These are phyloP conservation scores for Alternaria tenuissima DNA, from an alignment of 2,329 filamentous ascomycete species.

Conservation along the genomic window DNA sequence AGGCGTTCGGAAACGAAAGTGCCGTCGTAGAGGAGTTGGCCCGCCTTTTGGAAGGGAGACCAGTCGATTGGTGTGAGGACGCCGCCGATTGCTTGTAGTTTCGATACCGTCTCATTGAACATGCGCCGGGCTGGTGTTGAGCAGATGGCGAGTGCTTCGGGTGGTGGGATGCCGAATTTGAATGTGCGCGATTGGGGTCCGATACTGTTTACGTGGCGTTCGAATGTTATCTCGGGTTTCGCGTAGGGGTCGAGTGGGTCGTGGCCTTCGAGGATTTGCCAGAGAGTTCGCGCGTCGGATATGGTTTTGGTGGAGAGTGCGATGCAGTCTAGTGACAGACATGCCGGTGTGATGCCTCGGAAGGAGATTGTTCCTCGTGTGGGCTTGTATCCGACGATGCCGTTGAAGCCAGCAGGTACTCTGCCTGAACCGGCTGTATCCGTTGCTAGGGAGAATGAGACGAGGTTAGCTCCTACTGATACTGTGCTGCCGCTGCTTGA, in stretches of 20 bases:
- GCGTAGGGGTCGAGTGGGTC: constrained; percentile 63
- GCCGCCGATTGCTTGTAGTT: constrained; percentile 40
- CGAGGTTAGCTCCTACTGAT: constrained; percentile 61
- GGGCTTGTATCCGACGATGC: constrained; percentile 61
- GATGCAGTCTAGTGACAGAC: constrained; percentile 65
- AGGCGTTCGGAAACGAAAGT: constrained; percentile 66
- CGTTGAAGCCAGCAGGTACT: constrained; percentile 64
- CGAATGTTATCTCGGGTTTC: constrained; percentile 50
- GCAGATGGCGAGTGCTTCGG: constrained; percentile 54
- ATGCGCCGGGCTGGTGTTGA: constrained; percentile 50
- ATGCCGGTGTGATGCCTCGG: constrained; percentile 63
- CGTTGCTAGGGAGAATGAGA: constrained; percentile 65
- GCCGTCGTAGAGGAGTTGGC: constrained; percentile 64
- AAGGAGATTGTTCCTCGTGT: constrained; percentile 63
- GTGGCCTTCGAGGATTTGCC: constrained; percentile 57
- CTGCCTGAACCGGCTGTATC: constrained; percentile 65
- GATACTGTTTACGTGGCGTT: constrained; percentile 47
- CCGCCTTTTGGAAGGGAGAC: constrained; percentile 60
- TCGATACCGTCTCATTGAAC: constrained; percentile 42
- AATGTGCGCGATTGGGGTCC: constrained; percentile 53
- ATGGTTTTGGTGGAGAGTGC: constrained; percentile 62
- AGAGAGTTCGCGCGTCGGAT: constrained; percentile 59
- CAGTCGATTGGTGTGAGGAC: constrained; percentile 43
- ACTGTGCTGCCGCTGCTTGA: constrained; percentile 66
- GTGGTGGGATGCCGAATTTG: constrained; percentile 59